phyloP scores from a whole-genome alignment of 495 filamentous ascomycete species.

The Neurospora sp. region DNA sequence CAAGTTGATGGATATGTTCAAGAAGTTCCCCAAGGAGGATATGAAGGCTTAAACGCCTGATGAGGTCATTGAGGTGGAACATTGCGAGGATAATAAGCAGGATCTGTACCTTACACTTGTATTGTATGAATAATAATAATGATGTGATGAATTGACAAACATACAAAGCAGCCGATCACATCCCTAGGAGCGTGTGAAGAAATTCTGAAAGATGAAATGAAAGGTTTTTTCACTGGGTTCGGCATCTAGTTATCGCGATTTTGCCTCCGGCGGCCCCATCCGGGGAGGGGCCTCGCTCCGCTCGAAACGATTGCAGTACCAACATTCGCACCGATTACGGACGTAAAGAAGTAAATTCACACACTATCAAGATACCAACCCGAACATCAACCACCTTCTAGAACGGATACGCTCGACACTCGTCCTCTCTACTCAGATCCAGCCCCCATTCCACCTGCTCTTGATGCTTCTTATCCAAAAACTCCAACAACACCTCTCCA shows the following conservation, averaged over 20 bases:
- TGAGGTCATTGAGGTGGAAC: not conserved
- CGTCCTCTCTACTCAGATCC: slow-evolving; percentile 50
- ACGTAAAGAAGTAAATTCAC: not conserved
- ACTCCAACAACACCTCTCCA: slow-evolving; percentile 70
- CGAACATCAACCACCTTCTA: not conserved
- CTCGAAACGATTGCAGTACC: not conserved
- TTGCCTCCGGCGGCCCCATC: too few species aligned
- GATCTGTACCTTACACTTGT: not conserved
- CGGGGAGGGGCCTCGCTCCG: too few species aligned
- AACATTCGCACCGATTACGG: not conserved
- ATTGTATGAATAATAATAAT: not conserved
- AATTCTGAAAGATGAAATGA: too few species aligned
- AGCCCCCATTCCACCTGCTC: slow-evolving; percentile 63
- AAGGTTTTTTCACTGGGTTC: too few species aligned
- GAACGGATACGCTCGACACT: slow-evolving; percentile 30
- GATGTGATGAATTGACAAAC: not conserved
- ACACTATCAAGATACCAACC: not conserved
- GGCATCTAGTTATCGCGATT: too few species aligned
- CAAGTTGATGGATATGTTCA: slow-evolving; percentile 38
- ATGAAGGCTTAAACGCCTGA: not conserved
- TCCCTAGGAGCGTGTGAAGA: not conserved
- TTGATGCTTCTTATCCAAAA: slow-evolving; percentile 66
- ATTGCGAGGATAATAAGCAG: not conserved
- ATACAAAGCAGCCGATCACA: not conserved
- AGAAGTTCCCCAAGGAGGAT: slow-evolving; percentile 30